These are phyloP conservation scores for Talaromyces albobiverticillius DNA, from an alignment of 2,329 filamentous ascomycete genomes.

Conservation along the genomic window DNA sequence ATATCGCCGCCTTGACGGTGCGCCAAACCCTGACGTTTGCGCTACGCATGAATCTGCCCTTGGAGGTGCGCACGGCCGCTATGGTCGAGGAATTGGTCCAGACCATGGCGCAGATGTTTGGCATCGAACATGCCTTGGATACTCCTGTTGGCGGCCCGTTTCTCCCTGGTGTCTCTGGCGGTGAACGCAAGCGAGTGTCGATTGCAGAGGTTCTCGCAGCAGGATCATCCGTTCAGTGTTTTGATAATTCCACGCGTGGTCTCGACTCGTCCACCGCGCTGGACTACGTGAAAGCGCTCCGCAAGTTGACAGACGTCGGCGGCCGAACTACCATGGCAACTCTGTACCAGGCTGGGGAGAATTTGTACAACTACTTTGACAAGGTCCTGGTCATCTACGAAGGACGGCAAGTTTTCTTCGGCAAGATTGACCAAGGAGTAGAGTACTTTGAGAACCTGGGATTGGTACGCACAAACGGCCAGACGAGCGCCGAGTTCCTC, in stretches of 20 bases:
- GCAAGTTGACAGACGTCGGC: background rate
- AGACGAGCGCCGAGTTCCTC: background rate
- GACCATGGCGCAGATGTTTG: conserved; percentile 31
- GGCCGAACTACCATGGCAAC: no score
- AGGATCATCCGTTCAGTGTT: background rate
- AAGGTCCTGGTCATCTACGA: background rate
- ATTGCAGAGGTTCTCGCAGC: conserved; percentile 54
- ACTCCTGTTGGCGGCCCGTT: conserved; percentile 67
- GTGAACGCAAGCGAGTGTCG: conserved; percentile 66
- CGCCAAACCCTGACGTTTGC: conserved; percentile 72
- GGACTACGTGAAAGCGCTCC: background rate
- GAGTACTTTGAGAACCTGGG: background rate
- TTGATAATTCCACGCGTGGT: background rate
- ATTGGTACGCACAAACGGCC: background rate
- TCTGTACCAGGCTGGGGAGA: background rate
- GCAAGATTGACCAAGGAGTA: background rate
- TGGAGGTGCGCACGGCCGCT: conserved; percentile 20
- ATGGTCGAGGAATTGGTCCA: conserved; percentile 30
- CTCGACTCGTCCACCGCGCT: background rate
- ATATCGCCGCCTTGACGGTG: conserved; percentile 72
- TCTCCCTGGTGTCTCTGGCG: conserved; percentile 64
- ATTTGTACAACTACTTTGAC: background rate
- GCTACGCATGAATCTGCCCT: conserved; percentile 48
- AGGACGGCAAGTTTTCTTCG: background rate
- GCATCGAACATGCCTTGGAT: conserved; percentile 52